Evolutionary conservation across 2,329 filamentous ascomycete genomes (phyloP).

Genomic region (Neopestalotiopsis clavispora): DNA sequence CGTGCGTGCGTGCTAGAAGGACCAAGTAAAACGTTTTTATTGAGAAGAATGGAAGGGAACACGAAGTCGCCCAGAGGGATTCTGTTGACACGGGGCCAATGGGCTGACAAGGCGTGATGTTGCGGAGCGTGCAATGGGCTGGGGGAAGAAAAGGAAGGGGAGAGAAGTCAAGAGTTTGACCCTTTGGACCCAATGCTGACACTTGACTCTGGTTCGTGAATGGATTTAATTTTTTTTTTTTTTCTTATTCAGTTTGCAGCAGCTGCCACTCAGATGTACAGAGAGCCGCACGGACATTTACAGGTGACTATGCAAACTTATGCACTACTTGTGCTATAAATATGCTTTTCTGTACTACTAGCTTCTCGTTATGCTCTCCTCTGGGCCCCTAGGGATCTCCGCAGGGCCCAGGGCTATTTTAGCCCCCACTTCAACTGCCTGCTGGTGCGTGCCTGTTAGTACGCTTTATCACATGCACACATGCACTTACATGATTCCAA

Average conservation of each 20-base stretch:
- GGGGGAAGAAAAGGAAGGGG: conserved; percentile 15
- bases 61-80: conserved; percentile 22
- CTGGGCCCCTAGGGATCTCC: no score
- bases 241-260: background rate
- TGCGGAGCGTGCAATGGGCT: conserved; percentile 23
- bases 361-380: background rate
- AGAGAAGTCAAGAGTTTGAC: background rate
- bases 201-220: background rate
- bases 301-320: background rate
- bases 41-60: conserved; percentile 18
- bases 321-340: background rate
- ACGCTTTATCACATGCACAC: no score
- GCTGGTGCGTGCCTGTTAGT: no score
- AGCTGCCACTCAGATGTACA: background rate
- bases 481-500: no score
- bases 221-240: conserved; percentile 5
- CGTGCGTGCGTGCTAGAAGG: background rate
- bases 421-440: no score
- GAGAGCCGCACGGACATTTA: background rate
- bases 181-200: background rate
- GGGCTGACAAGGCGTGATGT: conserved; percentile 22
- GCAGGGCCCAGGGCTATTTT: no score
- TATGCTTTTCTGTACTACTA: background rate
- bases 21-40: conserved; percentile 12
- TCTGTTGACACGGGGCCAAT: conserved; percentile 20